A percentile compares a stretch with the other conserved stretches of the same genome.
Conservation (phyloP, 768 basidiomycete species). For the Phlebiopsis gigantea region DNA sequence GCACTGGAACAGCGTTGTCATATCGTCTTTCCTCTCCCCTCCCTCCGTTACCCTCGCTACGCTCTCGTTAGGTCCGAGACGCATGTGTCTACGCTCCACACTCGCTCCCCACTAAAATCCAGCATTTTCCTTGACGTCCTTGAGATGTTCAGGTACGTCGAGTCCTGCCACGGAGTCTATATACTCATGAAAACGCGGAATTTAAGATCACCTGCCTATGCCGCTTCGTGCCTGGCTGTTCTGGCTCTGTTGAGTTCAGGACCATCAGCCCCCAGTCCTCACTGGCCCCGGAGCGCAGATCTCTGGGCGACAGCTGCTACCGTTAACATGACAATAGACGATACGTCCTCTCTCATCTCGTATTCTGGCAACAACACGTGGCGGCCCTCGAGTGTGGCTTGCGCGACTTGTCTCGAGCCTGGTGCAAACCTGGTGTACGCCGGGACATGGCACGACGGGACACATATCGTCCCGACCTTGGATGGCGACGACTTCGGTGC, state of each 20-base stretch:
- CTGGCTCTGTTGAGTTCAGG: constrained; percentile 4
- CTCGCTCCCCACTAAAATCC: neutral
- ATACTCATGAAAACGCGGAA: neutral
- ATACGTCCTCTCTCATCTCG: constrained; percentile 16
- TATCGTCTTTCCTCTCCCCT: neutral
- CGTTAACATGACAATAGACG: constrained; percentile 21
- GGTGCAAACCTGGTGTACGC: constrained; percentile 11
- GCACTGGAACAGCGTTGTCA: neutral
- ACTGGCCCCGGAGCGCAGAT: neutral
- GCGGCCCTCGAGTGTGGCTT: constrained; percentile 18
- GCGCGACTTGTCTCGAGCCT: constrained; percentile 16
- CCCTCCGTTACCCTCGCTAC: neutral
- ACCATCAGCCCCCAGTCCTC: neutral
- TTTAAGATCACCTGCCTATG: constrained; percentile 4
- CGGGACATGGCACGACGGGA: constrained; percentile 23
- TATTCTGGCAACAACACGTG: constrained; percentile 18
- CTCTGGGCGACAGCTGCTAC: constrained; percentile 7
- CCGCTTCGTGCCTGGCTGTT: neutral
- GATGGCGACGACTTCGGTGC: constrained; percentile 12
- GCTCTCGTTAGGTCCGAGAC: neutral
- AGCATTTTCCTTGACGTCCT: neutral
- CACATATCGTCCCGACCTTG: constrained; percentile 18
- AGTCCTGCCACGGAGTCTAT: neutral
- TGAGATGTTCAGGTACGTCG: neutral
- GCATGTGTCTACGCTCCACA: neutral